These are phyloP conservation scores for Nyssa sinensis DNA, from an alignment of 148 eudicot species.

Conservation along the genomic window DNA sequence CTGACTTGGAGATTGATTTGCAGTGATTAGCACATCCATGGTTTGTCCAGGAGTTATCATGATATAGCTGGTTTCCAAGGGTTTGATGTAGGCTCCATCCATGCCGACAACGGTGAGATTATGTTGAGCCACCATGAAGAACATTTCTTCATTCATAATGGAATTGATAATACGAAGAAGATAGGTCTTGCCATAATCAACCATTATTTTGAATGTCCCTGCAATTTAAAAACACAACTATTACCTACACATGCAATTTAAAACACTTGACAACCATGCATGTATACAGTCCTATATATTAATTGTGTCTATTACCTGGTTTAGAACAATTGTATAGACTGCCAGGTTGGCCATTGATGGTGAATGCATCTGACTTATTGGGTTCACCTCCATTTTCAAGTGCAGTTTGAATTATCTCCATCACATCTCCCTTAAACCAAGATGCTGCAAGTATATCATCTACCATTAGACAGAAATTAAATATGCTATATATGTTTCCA, in stretches of 20 bases:
- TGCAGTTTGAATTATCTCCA: slow-evolving; percentile 14
- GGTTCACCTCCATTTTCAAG: slow-evolving; percentile 19
- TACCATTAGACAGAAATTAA: too few relatives aligned
- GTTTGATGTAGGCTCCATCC: slow-evolving; percentile 22
- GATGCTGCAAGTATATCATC: not conserved
- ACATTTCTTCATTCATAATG: slow-evolving; percentile 22
- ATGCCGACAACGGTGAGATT: slow-evolving; percentile 14
- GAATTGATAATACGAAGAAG: slow-evolving; percentile 23
- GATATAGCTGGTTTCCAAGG: slow-evolving; percentile 15
- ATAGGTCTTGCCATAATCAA: slow-evolving; percentile 23
- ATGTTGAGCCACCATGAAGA: slow-evolving; percentile 22
- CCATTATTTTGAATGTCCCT: slow-evolving; percentile 15
- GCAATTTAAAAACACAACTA: not conserved
- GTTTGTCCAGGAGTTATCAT: slow-evolving; percentile 30
- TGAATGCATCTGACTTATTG: slow-evolving; percentile 22
- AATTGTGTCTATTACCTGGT: too few relatives aligned
- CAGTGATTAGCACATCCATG: slow-evolving; percentile 24
- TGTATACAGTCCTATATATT: too few relatives aligned
- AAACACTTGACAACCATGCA: too few relatives aligned
- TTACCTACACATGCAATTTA: too few relatives aligned
- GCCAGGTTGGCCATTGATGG: slow-evolving; percentile 31
- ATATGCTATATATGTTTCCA: too few relatives aligned
- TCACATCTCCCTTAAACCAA: slow-evolving; percentile 25
- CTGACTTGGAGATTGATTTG: slow-evolving; percentile 11
- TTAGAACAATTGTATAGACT: slow-evolving; percentile 20